Conservation (phyloP, 495 filamentous ascomycete genomes). For the Penicillium chermesinum region DNA sequence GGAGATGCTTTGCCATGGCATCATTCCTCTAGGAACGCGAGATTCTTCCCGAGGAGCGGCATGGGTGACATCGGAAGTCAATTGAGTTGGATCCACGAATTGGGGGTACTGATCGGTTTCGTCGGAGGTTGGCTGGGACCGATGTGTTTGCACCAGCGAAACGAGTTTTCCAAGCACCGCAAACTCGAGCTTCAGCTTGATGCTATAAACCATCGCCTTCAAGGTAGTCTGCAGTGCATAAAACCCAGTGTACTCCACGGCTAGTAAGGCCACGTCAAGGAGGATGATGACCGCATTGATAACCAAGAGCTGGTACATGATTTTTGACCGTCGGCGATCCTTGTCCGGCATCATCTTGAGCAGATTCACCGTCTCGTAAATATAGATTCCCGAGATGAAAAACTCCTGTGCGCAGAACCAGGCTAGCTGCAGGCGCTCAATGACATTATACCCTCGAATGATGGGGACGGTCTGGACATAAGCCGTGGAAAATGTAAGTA, state of each 20-base stretch:
- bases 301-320: conserved; percentile 50
- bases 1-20: conserved; percentile 28
- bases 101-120: conserved; percentile 34
- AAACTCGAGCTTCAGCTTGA: conserved; percentile 63
- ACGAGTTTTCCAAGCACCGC: conserved; percentile 47
- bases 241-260: conserved; percentile 48
- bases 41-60: conserved; percentile 19
- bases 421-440: conserved; percentile 56
- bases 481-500: conserved; percentile 47
- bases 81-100: conserved; percentile 36
- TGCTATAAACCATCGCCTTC: conserved; percentile 54
- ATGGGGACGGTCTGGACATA: conserved; percentile 23
- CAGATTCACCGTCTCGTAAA: conserved; percentile 45
- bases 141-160: conserved; percentile 27
- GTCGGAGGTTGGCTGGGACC: conserved; percentile 29
- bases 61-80: conserved; percentile 36
- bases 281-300: conserved; percentile 52
- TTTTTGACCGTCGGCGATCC: conserved; percentile 32
- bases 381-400: conserved; percentile 53
- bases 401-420: conserved; percentile 57
- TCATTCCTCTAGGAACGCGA: conserved; percentile 9
- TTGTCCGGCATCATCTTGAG: conserved; percentile 38
- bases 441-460: conserved; percentile 45
- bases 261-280: conserved; percentile 51
- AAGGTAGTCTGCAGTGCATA: conserved; percentile 51